A percentile compares a stretch with the other conserved stretches of the same genome.
These are phyloP conservation scores for Aspergillus fructus DNA, from an alignment of 2,329 filamentous ascomycete species.

Conservation along the genomic window DNA sequence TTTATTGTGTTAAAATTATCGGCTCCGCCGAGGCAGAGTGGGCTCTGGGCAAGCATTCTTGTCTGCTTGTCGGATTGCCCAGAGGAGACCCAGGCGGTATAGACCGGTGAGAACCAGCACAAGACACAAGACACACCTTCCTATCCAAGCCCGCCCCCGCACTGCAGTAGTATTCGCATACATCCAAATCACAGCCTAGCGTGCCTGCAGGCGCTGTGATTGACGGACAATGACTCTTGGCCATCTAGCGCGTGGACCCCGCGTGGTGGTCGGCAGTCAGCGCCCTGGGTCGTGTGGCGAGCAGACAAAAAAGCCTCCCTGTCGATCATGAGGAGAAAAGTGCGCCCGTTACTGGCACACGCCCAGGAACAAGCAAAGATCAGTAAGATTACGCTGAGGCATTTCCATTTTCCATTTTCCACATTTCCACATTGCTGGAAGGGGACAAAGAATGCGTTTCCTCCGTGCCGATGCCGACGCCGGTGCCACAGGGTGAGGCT, in stretches of 20 bases:
- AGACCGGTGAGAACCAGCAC: no score
- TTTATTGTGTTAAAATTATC: background rate
- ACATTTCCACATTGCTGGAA: background rate
- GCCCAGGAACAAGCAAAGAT: no score
- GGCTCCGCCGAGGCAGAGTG: background rate
- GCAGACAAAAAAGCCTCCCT: background rate
- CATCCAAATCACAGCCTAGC: background rate
- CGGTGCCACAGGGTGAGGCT: no score
- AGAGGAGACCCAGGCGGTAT: no score
- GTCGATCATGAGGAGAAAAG: slow-evolving; percentile 1
- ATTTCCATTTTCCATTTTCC: background rate
- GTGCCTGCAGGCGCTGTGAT: background rate
- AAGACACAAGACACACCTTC: background rate
- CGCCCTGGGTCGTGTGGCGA: background rate
- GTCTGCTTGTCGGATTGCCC: background rate
- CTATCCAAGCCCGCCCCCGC: slow-evolving; percentile 1
- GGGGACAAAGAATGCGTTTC: background rate
- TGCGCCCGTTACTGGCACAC: background rate
- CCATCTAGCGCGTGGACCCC: background rate
- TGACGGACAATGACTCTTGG: background rate
- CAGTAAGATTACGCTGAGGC: background rate
- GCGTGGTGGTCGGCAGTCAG: background rate
- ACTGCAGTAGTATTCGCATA: background rate
- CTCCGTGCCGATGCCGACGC: no score
- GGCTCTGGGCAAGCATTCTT: background rate